Evolutionary conservation across 352 stramenopile genomes (phyloP), one percentile per base, ranked within the genome.

Genomic region (Globisporangium lucens): DNA sequence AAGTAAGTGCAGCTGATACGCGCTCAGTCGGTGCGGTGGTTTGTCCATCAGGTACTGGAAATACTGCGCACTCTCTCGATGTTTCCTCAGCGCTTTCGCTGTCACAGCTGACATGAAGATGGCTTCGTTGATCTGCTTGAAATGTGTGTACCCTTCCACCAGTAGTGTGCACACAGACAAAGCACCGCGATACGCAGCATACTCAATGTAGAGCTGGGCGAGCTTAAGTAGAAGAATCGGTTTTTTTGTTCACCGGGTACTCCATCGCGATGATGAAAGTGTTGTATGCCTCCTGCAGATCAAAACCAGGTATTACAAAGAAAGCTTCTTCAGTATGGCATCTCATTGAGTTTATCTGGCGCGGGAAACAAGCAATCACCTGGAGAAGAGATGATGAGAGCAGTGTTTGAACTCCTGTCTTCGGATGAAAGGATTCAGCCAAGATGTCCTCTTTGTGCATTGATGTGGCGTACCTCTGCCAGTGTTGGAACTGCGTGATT

Each of bases 241-340:
- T 81, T 41, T 80, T 78, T 66, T 91, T 91, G 77, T 85, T 91
- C 35, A 63, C 68, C 4, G 80, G 69, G 62, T 89, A 93, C 57
- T 93, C 85, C 83, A 93, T 91, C 15, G 83, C 83, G 22, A 93
- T 83, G 47, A 93, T 81, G 43, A 91, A 93, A 1, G 81, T 83
- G 61, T 87, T 89, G 66, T 93, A 93, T 3, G 79, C 74, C 29
- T 80, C 79, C 75, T 93, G 70, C 3, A 27, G 13, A 51, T 12
- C 17, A 24, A 9, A n/a, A 12, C 7, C 43, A 51, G 17, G 6
- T 51, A 24, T 56, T n/a, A 15, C 43, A 41, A 17, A 61, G 24
- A 52, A 6, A 5, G 30, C 3, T 49, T 7, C 3, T 24, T 61
- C 8, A 65, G 10, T 12, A 43, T 33, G 24, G 8, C 20, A 43